Base-by-base conservation (phyloP, 192 early-diverging fungal genomes). In the Rhizoclosmatium sp. region DNA sequence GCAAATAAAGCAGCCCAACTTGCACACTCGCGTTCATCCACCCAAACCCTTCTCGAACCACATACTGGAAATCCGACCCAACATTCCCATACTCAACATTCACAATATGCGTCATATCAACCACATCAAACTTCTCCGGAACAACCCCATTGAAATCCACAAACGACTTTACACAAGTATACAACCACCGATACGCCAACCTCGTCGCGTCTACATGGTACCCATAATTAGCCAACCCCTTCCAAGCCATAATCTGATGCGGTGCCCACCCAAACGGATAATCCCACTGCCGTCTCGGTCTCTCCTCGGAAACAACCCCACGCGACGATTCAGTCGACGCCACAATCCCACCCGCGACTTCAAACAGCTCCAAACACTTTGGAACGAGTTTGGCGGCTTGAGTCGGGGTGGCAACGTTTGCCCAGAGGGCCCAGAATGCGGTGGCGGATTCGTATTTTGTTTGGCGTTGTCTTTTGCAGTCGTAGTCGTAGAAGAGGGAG, bases 201-300 rank as follows among this genome's bases (percentile, higher is more conserved):
- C 95, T 87, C 7, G 89, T 88, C 0, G 95, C 92, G 5, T 93
- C 92, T 9, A 87, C 90, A 49, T 81, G 76, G 73, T 87, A 93
- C 7, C 93, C 94, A 84, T 99, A 99, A 71, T 91, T 88, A 65
- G 91, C 89, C 62, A 98, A 88, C 3, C 94, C 96, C 71, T 91
- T 87, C 98, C 98, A 99, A 7, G 95, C 94, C 80, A 99, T 89
- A 23, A 99, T 99, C 84, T 99, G 98, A 85, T 99, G 98, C 58
- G 98, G 98, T n/a, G 97, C 96, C 98, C 98, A 98, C 4, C 98
- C 85, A 67, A 78, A 87, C 7, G 86, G 86, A 82, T 84, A 89
- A 82, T 97, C 97, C 97, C 97, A 98, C 79, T 99, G 98, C 39
- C 97, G 90, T 79, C 95, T 95, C 47, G 97, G 97, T 23, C 98